A percentile compares a stretch with the other conserved stretches of the same genome.
Conservation (phyloP, 164 flowering plant species). For the Liriodendron chinense region DNA sequence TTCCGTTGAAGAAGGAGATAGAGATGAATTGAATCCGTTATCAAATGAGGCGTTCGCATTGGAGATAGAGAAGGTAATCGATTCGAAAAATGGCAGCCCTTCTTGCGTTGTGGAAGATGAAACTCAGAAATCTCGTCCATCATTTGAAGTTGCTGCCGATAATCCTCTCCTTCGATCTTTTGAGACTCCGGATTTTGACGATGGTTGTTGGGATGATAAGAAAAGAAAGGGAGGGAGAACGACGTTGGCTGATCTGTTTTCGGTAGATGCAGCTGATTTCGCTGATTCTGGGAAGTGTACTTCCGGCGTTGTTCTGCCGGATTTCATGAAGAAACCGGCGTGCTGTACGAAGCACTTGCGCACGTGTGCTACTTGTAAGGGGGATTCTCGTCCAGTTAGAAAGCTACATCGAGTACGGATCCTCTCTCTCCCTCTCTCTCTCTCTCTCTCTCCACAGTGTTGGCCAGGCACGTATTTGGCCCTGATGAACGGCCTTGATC, state of each 20-base stretch:
- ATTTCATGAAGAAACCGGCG: constrained; percentile 14
- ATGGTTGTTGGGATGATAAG: constrained; percentile 12
- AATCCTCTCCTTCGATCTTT: constrained; percentile 10
- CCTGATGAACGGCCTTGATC: not conserved
- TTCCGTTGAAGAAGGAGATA: constrained; percentile 14
- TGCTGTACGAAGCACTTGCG: constrained; percentile 19
- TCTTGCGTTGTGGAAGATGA: not conserved
- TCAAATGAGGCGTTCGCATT: constrained; percentile 20
- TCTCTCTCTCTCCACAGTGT: not conserved
- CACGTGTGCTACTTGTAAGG: constrained; percentile 36
- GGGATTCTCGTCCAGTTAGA: constrained; percentile 40
- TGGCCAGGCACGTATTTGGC: not conserved
- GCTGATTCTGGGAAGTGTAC: constrained; percentile 5
- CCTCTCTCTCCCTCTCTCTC: not conserved
- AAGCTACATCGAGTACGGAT: constrained; percentile 46
- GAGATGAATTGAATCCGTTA: constrained; percentile 24
- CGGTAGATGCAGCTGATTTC: constrained; percentile 27
- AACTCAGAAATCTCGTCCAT: not conserved
- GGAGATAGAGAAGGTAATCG: constrained; percentile 11
- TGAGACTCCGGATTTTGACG: constrained; percentile 7
- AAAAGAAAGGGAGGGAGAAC: constrained; percentile 21
- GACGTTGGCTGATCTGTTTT: constrained; percentile 68
- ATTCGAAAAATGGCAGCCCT: not conserved
- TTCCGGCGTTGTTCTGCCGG: not conserved
- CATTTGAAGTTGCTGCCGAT: constrained; percentile 7